Percentiles rank a stretch among this genome's conserved stretches.
These are phyloP conservation scores for Sporothrix brunneoviolacea DNA, from an alignment of 2,329 filamentous ascomycete species.

Conservation along the genomic window DNA sequence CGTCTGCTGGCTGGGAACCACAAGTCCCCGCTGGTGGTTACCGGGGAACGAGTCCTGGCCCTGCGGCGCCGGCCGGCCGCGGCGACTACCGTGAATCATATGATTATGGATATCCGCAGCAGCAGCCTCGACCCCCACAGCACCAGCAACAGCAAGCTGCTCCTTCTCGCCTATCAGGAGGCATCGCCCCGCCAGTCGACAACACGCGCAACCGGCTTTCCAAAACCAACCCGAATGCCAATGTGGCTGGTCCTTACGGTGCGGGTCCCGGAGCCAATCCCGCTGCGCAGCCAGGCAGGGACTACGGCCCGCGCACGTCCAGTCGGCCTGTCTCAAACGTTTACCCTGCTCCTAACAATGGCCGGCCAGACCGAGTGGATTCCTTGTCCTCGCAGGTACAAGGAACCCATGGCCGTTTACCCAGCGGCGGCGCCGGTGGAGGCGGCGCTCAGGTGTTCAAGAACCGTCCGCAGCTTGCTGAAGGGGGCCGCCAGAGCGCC, in stretches of 20 bases:
- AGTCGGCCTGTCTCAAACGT: conserved; percentile 26
- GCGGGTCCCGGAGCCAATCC: conserved; percentile 11
- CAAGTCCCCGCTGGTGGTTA: conserved; percentile 34
- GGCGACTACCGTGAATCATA: conserved; percentile 10
- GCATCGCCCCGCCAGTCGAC: conserved; percentile 26
- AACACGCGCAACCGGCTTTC: conserved; percentile 32
- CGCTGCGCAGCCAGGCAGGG: conserved; percentile 26
- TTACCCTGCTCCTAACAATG: conserved; percentile 14
- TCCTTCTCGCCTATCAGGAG: conserved; percentile 15
- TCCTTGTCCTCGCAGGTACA: conserved; percentile 18
- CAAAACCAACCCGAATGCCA: conserved; percentile 26
- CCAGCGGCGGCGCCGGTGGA: conserved; percentile 13
- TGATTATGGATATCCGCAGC: conserved; percentile 19
- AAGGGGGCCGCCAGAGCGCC: conserved; percentile 29
- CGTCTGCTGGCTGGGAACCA: conserved; percentile 39
- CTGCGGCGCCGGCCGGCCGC: conserved; percentile 22
- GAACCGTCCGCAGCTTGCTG: conserved; percentile 9
- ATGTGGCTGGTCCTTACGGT: neutral
- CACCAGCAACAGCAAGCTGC: conserved; percentile 9
- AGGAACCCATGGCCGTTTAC: conserved; percentile 3
- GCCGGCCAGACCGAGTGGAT: conserved; percentile 25
- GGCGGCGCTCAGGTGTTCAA: conserved; percentile 17
- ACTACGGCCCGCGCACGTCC: conserved; percentile 34
- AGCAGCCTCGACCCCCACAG: conserved; percentile 8
- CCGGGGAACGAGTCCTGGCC: conserved; percentile 34